Evolutionary conservation across 2,329 filamentous ascomycete species (phyloP).

Genomic region (Alternaria sp.): DNA sequence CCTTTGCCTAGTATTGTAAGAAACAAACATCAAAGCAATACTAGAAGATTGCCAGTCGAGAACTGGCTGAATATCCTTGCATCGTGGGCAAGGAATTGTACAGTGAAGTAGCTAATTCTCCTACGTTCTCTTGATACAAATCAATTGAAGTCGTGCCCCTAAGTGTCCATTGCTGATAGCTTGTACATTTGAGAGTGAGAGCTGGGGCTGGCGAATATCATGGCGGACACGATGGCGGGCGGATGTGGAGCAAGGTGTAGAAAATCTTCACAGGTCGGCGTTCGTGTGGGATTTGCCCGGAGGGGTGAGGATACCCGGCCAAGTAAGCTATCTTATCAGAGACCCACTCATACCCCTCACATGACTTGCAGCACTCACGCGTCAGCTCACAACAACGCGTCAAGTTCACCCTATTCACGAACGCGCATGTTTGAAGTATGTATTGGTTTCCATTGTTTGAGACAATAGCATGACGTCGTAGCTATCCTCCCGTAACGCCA

Average conservation of each 20-base stretch:
- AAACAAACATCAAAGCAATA: not conserved
- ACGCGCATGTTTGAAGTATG: constrained; percentile 27
- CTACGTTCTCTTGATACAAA: not conserved
- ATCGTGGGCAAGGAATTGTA: not conserved
- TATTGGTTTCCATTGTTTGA: constrained; percentile 26
- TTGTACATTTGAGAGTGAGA: not conserved
- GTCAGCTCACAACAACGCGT: constrained; percentile 24
- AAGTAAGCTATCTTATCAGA: constrained; percentile 2
- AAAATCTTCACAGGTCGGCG: not conserved
- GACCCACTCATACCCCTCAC: constrained; percentile 8
- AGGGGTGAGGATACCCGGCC: not conserved
- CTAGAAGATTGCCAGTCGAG: not conserved
- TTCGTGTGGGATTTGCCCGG: not conserved
- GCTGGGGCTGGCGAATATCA: not conserved
- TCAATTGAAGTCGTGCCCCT: not conserved
- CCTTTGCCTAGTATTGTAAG: not conserved
- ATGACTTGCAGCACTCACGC: constrained; percentile 14
- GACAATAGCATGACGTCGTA: constrained; percentile 30
- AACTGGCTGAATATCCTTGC: not conserved
- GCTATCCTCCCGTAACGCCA: constrained; percentile 21
- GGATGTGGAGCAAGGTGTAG: not conserved
- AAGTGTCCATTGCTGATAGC: not conserved
- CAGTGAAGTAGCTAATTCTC: not conserved
- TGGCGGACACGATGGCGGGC: not conserved
- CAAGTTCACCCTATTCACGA: constrained; percentile 1